Conservation (phyloP, 306 rosid genomes). For the Rosa chinensis region DNA sequence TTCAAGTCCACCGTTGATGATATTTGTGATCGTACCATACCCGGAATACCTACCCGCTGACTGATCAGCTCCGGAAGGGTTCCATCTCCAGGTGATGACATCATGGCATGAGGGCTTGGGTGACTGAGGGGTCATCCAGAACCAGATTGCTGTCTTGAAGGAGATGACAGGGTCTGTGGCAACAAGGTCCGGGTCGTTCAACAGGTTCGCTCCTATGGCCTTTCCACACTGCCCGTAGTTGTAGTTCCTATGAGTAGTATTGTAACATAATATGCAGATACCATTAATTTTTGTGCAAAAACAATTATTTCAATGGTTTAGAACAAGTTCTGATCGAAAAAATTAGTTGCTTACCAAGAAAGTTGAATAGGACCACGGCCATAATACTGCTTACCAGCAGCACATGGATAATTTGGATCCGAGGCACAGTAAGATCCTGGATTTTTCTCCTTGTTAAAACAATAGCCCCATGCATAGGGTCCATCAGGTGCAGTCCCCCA, state of each 20-base stretch:
- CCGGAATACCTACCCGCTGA: conserved; percentile 27
- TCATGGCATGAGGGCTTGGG: conserved; percentile 72
- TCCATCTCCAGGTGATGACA: conserved; percentile 55
- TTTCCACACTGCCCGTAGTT: conserved; percentile 57
- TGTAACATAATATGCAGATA: not conserved
- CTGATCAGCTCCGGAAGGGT: conserved; percentile 38
- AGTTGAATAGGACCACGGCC: conserved; percentile 80
- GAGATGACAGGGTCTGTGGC: conserved; percentile 42
- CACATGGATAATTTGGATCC: conserved; percentile 36
- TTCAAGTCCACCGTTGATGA: conserved; percentile 51
- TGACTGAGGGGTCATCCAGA: conserved; percentile 72
- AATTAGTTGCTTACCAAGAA: not conserved
- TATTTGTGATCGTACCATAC: conserved; percentile 36
- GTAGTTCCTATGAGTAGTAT: conserved; percentile 43
- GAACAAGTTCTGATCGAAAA: not conserved
- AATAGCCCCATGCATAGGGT: conserved; percentile 65
- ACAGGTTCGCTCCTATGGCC: conserved; percentile 32
- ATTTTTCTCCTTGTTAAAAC: conserved; percentile 41
- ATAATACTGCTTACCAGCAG: conserved; percentile 52
- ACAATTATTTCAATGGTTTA: not conserved
- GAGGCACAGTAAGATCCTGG: conserved; percentile 32
- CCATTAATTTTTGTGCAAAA: conserved; percentile 16
- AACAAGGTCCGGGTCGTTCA: conserved; percentile 54
- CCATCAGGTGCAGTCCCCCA: conserved; percentile 69
- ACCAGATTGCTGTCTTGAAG: conserved; percentile 72